Base-by-base conservation (phyloP, 2,329 filamentous ascomycete genomes). In the Xylaria arbuscula region DNA sequence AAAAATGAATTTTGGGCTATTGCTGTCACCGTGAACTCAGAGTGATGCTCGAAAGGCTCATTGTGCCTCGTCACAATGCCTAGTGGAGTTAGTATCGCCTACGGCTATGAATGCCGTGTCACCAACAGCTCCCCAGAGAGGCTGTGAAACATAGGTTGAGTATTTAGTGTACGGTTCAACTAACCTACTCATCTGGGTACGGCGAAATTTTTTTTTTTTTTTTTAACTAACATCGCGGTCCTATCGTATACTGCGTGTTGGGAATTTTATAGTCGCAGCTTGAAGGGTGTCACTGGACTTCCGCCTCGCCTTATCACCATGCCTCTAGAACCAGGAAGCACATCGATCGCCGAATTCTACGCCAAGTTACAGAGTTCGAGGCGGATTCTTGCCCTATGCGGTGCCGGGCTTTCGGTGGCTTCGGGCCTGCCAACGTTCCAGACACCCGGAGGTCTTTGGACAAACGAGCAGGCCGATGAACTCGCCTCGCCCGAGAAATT, bases 401-500 rank as follows among this genome's bases (percentile, higher is more conserved):
- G 88, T 66, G 88, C 87, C 58, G 88, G 88, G 0, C 80, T 89
- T 15, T 87, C 85, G 1, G 87, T 85, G 2, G 81, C 86, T 0
- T 88, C 86, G 7, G 87, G 87, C 2, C 80, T 89, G 45, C 85
- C 92, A 1, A 97, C 93, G 0, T 97, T 97, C 76, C 87, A 67
- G 36, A 47, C 57, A 93, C 72, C 93, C 93, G 34, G 89, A 90
- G 93, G 93, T 0, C 84, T 95, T 63, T 97, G 94, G 93, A 86
- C 93, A 66, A 92, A 90, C 50, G 88, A 94, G 77, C 87, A 93
- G 74, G 89, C 92, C 13, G 90, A 85, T 1, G 81, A 83, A 8
- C 83, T 97, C 2, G 93, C 93, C 1, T 96, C 92, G 0, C 89
- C 89, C 13, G 84, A 87, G 60, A 93, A 93, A 1, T 97, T 97